Evolutionary conservation across 2,329 filamentous ascomycete species (phyloP).

Genomic region (Periconia sp.): DNA sequence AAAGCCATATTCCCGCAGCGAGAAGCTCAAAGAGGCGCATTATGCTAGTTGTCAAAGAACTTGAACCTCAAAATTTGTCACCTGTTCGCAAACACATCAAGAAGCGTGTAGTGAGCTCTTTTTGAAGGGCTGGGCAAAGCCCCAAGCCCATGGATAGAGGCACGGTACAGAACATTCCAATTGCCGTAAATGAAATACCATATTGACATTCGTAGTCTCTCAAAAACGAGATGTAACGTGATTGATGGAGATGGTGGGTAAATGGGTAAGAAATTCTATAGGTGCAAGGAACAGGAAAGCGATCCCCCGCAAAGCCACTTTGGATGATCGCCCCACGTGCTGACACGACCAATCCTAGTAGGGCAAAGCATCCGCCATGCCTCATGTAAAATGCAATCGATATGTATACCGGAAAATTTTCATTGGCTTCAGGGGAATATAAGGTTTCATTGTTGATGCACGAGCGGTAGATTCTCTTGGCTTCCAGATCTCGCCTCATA

Average conservation of each 20-base stretch:
- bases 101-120: not conserved
- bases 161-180: slow-evolving; percentile 2
- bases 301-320: slow-evolving; percentile 15
- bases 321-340: slow-evolving; percentile 9
- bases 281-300: slow-evolving; percentile 11
- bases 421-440: slow-evolving; percentile 1
- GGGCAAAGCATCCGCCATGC: slow-evolving; percentile 7
- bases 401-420: not conserved
- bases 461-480: slow-evolving; percentile 1
- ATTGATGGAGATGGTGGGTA: slow-evolving; percentile 15
- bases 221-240: slow-evolving; percentile 8
- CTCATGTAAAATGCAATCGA: not conserved
- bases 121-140: slow-evolving; percentile 8
- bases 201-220: slow-evolving; percentile 15
- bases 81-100: not conserved
- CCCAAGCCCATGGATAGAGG: not conserved
- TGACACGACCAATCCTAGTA: slow-evolving; percentile 6
- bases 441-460: not conserved
- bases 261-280: slow-evolving; percentile 5
- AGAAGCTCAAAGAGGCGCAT: slow-evolving; percentile 10
- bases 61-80: not conserved
- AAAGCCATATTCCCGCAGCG: slow-evolving; percentile 1
- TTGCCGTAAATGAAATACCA: slow-evolving; percentile 17
- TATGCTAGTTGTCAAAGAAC: not conserved
- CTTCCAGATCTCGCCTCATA: slow-evolving; percentile 3